Conservation (phyloP, 1,284 basidiomycete genomes). For the Cerrena zonata region DNA sequence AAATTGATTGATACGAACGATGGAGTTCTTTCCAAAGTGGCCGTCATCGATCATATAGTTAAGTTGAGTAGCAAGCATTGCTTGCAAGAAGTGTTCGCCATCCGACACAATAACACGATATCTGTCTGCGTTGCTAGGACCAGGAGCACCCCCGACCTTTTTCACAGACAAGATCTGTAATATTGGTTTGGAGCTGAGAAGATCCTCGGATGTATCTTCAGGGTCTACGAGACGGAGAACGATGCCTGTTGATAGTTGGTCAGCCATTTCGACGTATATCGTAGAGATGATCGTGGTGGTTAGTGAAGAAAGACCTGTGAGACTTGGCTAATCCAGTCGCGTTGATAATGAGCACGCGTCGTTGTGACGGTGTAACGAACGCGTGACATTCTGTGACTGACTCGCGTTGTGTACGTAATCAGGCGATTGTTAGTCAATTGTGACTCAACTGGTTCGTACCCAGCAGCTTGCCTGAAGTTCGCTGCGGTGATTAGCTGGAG, state of each 20-base stretch:
- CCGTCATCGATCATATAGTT: slow-evolving; percentile 73
- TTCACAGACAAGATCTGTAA: slow-evolving; percentile 82
- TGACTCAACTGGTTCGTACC: no score
- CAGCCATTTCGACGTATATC: no score
- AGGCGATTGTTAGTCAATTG: no score
- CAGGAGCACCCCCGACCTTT: slow-evolving; percentile 51
- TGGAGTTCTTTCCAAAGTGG: slow-evolving; percentile 64
- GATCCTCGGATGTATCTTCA: slow-evolving; percentile 41
- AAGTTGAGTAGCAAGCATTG: slow-evolving; percentile 92
- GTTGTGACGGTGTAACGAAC: no score
- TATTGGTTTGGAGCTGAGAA: slow-evolving; percentile 55
- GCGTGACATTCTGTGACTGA: no score
- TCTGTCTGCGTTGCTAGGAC: slow-evolving; percentile 44
- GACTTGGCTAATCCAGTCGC: not conserved
- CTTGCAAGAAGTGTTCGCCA: slow-evolving; percentile 78
- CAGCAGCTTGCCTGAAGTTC: no score
- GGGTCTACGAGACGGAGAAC: slow-evolving; percentile 46
- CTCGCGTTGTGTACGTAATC: not conserved
- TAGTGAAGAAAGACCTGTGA: not conserved
- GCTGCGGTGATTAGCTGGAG: no score
- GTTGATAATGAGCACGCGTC: slow-evolving; percentile 8
- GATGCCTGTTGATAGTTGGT: slow-evolving; percentile 57
- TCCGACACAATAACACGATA: slow-evolving; percentile 77
- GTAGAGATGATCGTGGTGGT: slow-evolving; percentile 13
- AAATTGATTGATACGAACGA: slow-evolving; percentile 73